Percentiles rank a stretch among this genome's conserved stretches.
phyloP scores from a whole-genome alignment of 2,329 filamentous ascomycete genomes.

The Ascomycota sp. region DNA sequence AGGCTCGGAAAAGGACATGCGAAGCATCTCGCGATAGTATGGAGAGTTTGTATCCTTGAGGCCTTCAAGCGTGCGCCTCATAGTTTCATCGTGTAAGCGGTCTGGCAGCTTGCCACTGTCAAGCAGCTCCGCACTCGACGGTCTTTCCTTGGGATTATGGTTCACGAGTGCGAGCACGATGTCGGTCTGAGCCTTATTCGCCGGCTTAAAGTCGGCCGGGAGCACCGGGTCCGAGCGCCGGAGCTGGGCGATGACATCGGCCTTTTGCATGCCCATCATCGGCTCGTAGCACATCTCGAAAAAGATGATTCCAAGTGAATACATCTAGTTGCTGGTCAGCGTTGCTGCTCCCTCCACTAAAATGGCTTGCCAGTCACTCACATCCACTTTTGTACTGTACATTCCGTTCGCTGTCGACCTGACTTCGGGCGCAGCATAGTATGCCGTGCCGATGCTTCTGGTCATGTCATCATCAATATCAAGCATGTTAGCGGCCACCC shows the following conservation, averaged over 20 bases:
- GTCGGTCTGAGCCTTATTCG: constrained; percentile 52
- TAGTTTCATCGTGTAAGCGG: constrained; percentile 82
- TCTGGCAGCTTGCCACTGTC: constrained; percentile 74
- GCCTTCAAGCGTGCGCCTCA: constrained; percentile 62
- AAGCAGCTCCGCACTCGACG: constrained; percentile 63
- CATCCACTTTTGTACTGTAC: constrained; percentile 86
- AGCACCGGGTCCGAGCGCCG: constrained; percentile 47
- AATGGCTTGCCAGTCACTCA: constrained; percentile 16
- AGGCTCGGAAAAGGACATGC: constrained; percentile 60
- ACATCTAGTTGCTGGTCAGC: constrained; percentile 41
- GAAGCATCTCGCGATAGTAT: constrained; percentile 77
- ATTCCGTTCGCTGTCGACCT: constrained; percentile 52
- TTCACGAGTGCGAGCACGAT: constrained; percentile 66
- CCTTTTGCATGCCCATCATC: constrained; percentile 46
- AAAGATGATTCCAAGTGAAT: constrained; percentile 89
- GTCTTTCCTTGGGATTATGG: constrained; percentile 65
- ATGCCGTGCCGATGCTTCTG: constrained; percentile 52
- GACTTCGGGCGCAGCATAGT: constrained; percentile 87
- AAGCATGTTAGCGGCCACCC: constrained; percentile 16
- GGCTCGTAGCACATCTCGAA: constrained; percentile 83
- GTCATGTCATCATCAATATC: constrained; percentile 49
- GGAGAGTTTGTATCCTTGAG: constrained; percentile 67
- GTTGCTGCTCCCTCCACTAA: not conserved
- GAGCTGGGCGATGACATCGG: constrained; percentile 43
- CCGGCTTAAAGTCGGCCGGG: constrained; percentile 50